A percentile compares a stretch with the other conserved stretches of the same genome.
Conservation (phyloP, 139 green algal genomes). For the Picochlorum sp. region DNA sequence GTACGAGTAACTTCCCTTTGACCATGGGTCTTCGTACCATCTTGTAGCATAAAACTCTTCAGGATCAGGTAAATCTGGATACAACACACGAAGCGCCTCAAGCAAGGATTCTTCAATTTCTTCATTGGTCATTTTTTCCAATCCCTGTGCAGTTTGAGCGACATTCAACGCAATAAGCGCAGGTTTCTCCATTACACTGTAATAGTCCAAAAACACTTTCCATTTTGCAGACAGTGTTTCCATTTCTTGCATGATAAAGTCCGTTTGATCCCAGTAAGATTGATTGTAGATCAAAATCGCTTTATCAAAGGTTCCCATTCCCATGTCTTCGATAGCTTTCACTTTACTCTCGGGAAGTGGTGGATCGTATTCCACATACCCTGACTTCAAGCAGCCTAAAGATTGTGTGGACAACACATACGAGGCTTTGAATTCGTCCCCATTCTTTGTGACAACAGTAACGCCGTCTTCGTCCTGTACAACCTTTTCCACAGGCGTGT, state of each 20-base stretch:
- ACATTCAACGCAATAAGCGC: conserved; percentile 36
- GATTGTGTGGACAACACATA: conserved; percentile 52
- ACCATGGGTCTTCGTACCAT: conserved; percentile 22
- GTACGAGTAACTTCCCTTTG: conserved; percentile 46
- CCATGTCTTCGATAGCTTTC: conserved; percentile 52
- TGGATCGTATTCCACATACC: conserved; percentile 41
- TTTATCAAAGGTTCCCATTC: conserved; percentile 22
- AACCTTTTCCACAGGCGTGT: conserved; percentile 8
- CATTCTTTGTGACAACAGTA: conserved; percentile 4
- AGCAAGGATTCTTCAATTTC: conserved; percentile 9
- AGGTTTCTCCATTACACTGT: conserved; percentile 4
- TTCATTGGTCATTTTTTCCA: conserved; percentile 28
- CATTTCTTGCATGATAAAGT: conserved; percentile 41
- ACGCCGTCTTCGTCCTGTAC: not conserved
- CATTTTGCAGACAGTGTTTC: conserved; percentile 16
- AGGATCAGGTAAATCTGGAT: conserved; percentile 11
- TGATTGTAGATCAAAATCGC: conserved; percentile 55
- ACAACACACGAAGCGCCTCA: conserved; percentile 15
- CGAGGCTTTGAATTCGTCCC: conserved; percentile 8
- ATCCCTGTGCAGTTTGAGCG: conserved; percentile 15
- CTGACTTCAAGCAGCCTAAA: conserved; percentile 39
- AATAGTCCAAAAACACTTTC: conserved; percentile 5
- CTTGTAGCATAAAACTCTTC: conserved; percentile 20
- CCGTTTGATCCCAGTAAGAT: conserved; percentile 45
- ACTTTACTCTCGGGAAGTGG: conserved; percentile 35